Conservation (phyloP, 768 basidiomycete genomes). For the Pisolithus albus region DNA sequence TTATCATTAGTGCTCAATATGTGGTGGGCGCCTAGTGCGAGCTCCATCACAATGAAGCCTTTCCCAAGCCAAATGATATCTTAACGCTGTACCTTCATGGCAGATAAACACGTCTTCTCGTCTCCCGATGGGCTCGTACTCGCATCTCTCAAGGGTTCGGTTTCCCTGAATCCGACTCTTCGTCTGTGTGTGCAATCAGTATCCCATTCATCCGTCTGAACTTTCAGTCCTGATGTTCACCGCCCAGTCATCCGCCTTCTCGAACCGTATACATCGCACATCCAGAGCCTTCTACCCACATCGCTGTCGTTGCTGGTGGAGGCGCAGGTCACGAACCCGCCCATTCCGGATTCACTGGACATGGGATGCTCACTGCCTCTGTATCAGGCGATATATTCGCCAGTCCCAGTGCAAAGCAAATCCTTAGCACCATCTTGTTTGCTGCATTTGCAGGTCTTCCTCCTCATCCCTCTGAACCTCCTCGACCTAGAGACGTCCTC, state of each 20-base stretch:
- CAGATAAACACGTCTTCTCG: slow-evolving; percentile 37
- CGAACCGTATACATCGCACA: slow-evolving; percentile 30
- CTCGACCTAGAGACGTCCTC: slow-evolving; percentile 14
- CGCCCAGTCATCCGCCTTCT: slow-evolving; percentile 29
- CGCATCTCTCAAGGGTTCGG: slow-evolving; percentile 36
- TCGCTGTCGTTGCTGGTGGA: slow-evolving; percentile 43
- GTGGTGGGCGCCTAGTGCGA: too few relatives aligned
- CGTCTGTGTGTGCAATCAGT: slow-evolving; percentile 27
- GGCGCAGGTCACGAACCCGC: slow-evolving; percentile 58
- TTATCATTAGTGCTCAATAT: too few relatives aligned
- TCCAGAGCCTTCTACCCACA: slow-evolving; percentile 17
- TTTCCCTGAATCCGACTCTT: slow-evolving; percentile 35
- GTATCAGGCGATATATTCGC: slow-evolving; percentile 61
- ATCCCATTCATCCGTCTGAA: too few relatives aligned
- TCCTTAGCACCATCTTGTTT: slow-evolving; percentile 42
- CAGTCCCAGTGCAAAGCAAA: slow-evolving; percentile 54
- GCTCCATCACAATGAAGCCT: too few relatives aligned
- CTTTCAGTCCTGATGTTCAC: too few relatives aligned
- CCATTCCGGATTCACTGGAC: slow-evolving; percentile 49
- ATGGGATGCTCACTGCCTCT: slow-evolving; percentile 48
- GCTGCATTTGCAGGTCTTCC: slow-evolving; percentile 32
- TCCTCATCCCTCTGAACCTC: not conserved
- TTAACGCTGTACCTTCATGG: slow-evolving; percentile 21
- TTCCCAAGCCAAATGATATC: too few relatives aligned
- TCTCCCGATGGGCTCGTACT: slow-evolving; percentile 38